A percentile compares a stretch with the other conserved stretches of the same genome.
Evolutionary conservation across 139 green algal genomes (phyloP).

Genomic region (Monoraphidium neglectum): DNA sequence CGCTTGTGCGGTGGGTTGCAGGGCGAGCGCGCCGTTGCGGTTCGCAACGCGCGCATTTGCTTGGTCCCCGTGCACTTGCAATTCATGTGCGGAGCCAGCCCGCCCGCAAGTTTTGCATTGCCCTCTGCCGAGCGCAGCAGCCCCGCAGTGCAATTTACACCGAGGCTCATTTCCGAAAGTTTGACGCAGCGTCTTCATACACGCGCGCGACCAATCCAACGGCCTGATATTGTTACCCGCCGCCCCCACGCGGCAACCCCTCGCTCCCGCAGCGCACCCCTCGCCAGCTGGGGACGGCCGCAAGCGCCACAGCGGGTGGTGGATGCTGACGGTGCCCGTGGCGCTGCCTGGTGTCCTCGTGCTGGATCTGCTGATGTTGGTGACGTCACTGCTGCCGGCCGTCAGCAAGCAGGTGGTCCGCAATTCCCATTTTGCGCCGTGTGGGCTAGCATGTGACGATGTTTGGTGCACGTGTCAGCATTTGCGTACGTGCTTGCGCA

Average conservation of each 20-base stretch:
- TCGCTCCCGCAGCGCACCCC: background rate
- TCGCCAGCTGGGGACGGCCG: background rate
- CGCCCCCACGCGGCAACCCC: background rate
- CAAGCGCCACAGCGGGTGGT: background rate
- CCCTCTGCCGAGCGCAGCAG: background rate
- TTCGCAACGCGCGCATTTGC: background rate
- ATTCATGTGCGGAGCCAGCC: background rate
- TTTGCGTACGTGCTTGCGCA: background rate
- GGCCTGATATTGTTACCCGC: background rate
- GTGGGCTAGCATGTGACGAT: background rate
- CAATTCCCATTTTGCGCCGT: too few species aligned
- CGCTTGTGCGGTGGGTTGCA: background rate
- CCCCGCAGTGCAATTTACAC: background rate
- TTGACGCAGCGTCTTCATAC: background rate
- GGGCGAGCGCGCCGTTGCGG: background rate
- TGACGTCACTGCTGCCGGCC: slow-evolving; percentile 38
- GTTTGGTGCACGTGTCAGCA: background rate
- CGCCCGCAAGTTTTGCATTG: background rate
- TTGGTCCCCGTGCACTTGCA: background rate
- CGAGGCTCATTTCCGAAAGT: background rate
- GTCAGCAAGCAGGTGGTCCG: too few species aligned
- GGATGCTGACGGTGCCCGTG: slow-evolving; percentile 33
- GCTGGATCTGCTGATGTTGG: slow-evolving; percentile 33
- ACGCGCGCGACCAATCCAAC: background rate
- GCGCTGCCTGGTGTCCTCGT: slow-evolving; percentile 4